phyloP scores from a whole-genome alignment of 352 stramenopile genomes.

The Globisporangium mamillatum region DNA sequence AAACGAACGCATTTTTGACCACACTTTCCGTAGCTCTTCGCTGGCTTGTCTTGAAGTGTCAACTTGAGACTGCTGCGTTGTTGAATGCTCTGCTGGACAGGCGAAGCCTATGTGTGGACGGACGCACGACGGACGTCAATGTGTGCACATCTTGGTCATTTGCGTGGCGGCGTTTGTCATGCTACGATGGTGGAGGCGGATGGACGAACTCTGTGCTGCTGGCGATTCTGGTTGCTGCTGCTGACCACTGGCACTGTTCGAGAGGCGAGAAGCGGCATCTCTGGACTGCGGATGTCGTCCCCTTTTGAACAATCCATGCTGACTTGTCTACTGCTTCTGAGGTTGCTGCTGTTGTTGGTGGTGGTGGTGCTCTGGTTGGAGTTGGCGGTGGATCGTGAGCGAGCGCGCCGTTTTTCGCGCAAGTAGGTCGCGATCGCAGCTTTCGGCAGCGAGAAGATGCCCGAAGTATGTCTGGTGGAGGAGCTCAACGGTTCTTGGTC shows the following conservation, averaged over 20 bases:
- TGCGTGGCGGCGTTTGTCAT: background rate
- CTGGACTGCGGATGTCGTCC: conserved; percentile 46
- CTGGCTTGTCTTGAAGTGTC: background rate
- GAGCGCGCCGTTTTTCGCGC: conserved; percentile 45
- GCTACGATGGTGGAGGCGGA: background rate
- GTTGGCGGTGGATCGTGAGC: background rate
- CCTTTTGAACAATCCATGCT: conserved; percentile 28
- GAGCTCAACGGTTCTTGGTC: background rate
- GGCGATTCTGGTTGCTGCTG: background rate
- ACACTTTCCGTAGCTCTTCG: background rate
- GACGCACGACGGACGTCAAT: background rate
- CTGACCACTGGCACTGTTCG: background rate
- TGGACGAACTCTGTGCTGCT: background rate
- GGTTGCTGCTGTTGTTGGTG: background rate
- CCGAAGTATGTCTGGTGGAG: conserved; percentile 11
- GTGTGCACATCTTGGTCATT: background rate
- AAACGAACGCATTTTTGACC: conserved; percentile 8
- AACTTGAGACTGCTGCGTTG: too few species aligned
- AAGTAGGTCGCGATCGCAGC: conserved; percentile 58
- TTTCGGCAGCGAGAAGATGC: conserved; percentile 47
- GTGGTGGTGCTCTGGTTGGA: background rate
- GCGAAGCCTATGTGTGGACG: background rate
- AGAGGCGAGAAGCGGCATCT: conserved; percentile 6
- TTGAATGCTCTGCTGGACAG: background rate
- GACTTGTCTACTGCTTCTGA: background rate